Evolutionary conservation across 2,329 filamentous ascomycete genomes (phyloP).

Genomic region (Neurospora sp.): DNA sequence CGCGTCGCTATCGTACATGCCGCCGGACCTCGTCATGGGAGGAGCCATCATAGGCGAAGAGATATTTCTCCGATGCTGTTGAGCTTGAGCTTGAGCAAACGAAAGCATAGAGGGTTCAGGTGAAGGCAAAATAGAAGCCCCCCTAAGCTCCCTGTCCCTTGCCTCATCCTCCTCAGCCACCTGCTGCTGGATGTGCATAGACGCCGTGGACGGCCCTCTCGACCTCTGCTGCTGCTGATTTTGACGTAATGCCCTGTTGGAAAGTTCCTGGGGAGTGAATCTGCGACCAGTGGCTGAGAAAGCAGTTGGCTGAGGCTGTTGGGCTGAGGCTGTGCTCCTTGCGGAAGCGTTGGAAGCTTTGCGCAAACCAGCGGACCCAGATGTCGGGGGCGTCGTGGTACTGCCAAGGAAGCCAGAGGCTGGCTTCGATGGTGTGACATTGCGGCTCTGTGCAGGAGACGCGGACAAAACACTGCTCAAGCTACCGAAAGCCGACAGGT

Average conservation of each 20-base stretch:
- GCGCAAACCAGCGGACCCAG: slow-evolving; percentile 48
- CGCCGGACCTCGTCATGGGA: background rate
- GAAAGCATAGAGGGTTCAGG: slow-evolving; percentile 37
- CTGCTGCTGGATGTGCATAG: slow-evolving; percentile 20
- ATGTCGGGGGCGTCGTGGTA: slow-evolving; percentile 81
- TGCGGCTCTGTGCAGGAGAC: slow-evolving; percentile 25
- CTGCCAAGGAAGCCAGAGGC: slow-evolving; percentile 60
- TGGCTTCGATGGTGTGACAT: slow-evolving; percentile 51
- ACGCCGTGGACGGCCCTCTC: slow-evolving; percentile 19
- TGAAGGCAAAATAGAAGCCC: slow-evolving; percentile 30
- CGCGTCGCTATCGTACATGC: background rate
- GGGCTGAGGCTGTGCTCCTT: slow-evolving; percentile 25
- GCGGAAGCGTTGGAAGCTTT: background rate
- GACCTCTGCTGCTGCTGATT: background rate
- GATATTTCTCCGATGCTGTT: background rate
- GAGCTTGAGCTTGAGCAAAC: slow-evolving; percentile 47
- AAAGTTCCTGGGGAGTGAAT: slow-evolving; percentile 41
- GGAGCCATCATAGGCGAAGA: background rate
- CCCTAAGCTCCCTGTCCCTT: background rate
- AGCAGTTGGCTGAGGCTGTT: slow-evolving; percentile 45
- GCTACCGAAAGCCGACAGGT: slow-evolving; percentile 33
- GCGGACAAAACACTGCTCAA: slow-evolving; percentile 39
- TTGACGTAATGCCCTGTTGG: slow-evolving; percentile 22
- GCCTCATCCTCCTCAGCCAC: slow-evolving; percentile 27
- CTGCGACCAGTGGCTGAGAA: slow-evolving; percentile 52